Evolutionary conservation across 306 rosid genomes (phyloP).

Genomic region (Prunus persica): Prunus_persica_NCBIv2 NC_034009.1:35436001-35436500

Average conservation of each 20-base stretch:
- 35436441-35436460: too few species aligned
- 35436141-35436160: neutral
- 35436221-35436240: neutral
- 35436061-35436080: neutral
- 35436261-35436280: neutral
- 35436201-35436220: neutral
- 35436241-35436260: neutral
- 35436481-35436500: too few species aligned
- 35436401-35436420: too few species aligned
- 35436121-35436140: conserved; percentile 7
- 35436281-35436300: too few species aligned
- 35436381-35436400: too few species aligned
- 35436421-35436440: too few species aligned
- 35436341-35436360: too few species aligned
- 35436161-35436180: neutral
- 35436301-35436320: too few species aligned
- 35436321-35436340: too few species aligned
- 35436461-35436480: too few species aligned
- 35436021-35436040: neutral
- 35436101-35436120: neutral
- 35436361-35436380: too few species aligned
- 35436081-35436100: neutral
- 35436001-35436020: neutral
- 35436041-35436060: neutral
- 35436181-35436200: neutral